Evolutionary conservation across 495 filamentous ascomycete genomes (phyloP).

Genomic region (Penicillium samsonianum): DNA sequence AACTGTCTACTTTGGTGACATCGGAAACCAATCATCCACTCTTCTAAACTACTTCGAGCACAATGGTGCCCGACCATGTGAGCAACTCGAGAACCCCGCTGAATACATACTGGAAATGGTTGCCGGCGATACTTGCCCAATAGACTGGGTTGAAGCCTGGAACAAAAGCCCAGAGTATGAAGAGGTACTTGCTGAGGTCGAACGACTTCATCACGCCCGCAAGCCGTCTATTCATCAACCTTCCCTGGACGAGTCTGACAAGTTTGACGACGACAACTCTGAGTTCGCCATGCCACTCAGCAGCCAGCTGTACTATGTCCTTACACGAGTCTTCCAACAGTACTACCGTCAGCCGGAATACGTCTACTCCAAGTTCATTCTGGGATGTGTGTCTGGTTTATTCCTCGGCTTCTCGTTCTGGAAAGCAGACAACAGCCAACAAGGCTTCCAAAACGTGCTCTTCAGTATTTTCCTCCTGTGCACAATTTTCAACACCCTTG

Average conservation of each 20-base stretch:
- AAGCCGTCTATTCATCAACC: slow-evolving; percentile 20
- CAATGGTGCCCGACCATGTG: slow-evolving; percentile 68
- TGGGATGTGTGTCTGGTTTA: slow-evolving; percentile 53
- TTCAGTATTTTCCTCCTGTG: slow-evolving; percentile 81
- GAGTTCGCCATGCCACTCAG: slow-evolving; percentile 56
- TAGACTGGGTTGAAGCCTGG: slow-evolving; percentile 80
- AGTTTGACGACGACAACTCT: slow-evolving; percentile 22
- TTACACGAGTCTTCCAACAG: slow-evolving; percentile 46
- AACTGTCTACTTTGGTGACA: slow-evolving; percentile 86
- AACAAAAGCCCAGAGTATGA: slow-evolving; percentile 65
- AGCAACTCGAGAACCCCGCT: slow-evolving; percentile 72
- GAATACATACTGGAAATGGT: slow-evolving; percentile 92
- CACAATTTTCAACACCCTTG: slow-evolving; percentile 69
- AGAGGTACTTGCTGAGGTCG: slow-evolving; percentile 64
- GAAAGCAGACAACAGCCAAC: slow-evolving; percentile 62
- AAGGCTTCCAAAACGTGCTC: slow-evolving; percentile 81
- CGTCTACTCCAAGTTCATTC: slow-evolving; percentile 49
- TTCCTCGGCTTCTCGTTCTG: slow-evolving; percentile 92
- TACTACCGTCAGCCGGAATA: slow-evolving; percentile 58
- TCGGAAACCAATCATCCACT: slow-evolving; percentile 69
- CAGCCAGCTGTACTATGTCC: slow-evolving; percentile 49
- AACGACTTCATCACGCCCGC: slow-evolving; percentile 55
- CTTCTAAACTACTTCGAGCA: slow-evolving; percentile 75
- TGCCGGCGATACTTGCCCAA: slow-evolving; percentile 53
- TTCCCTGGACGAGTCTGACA: neutral